These are phyloP conservation scores for Miscanthus lutarioriparius DNA, from an alignment of 176 grass and related monocot species.

Conservation along the genomic window DNA sequence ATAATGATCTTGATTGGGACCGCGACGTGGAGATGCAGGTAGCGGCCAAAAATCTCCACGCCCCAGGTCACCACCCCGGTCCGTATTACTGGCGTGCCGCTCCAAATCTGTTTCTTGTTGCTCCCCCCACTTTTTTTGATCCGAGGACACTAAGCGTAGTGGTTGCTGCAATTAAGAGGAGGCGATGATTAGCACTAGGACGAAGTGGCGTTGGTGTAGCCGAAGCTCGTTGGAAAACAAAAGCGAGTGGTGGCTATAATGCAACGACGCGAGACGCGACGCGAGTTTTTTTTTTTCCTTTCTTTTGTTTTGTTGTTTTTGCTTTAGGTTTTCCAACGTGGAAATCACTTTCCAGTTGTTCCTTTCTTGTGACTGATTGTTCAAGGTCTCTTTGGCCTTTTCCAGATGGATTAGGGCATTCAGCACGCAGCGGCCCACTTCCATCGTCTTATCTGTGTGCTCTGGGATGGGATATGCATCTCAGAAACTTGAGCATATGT, in stretches of 20 bases:
- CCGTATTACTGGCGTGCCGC: conserved; percentile 24
- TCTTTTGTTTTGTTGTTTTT: neutral
- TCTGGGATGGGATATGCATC: neutral
- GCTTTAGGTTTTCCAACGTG: conserved; percentile 14
- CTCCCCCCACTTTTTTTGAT: neutral
- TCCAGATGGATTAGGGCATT: conserved; percentile 22
- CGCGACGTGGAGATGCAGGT: conserved; percentile 44
- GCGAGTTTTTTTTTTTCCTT: neutral
- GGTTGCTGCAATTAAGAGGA: neutral
- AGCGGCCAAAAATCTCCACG: conserved; percentile 44
- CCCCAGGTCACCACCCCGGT: conserved; percentile 14
- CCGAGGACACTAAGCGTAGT: neutral
- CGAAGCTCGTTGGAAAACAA: neutral
- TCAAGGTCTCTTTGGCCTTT: neutral
- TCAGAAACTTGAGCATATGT: too few species aligned
- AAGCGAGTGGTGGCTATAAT: neutral
- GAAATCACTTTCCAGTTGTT: conserved; percentile 19
- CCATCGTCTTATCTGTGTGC: neutral
- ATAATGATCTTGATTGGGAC: conserved; percentile 56
- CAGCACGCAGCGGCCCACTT: neutral
- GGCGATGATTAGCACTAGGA: neutral
- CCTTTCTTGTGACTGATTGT: neutral
- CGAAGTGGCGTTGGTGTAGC: neutral
- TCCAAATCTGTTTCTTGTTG: conserved; percentile 31
- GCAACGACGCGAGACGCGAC: neutral